Evolutionary conservation across 2,329 filamentous ascomycete genomes (phyloP).

Genomic region (Cercospora sp.): DNA sequence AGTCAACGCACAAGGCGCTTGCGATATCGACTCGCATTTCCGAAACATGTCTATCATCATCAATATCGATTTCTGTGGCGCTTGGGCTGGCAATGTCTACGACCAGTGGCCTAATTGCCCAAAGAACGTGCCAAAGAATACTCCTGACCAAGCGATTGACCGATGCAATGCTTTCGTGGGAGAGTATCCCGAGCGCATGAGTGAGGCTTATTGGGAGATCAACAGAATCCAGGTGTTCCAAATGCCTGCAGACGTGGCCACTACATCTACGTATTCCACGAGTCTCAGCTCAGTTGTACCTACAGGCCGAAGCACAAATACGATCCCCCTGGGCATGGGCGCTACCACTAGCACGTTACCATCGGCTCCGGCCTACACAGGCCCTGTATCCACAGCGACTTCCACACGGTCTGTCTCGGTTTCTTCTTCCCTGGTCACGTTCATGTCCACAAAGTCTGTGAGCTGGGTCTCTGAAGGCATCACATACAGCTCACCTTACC

Average conservation of each 20-base stretch:
- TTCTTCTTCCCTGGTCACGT: background rate
- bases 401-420: background rate
- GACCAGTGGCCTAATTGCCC: slow-evolving; percentile 34
- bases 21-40: slow-evolving; percentile 43
- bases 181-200: slow-evolving; percentile 37
- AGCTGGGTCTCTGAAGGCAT: slow-evolving; percentile 10
- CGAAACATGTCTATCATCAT: slow-evolving; percentile 43
- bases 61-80: slow-evolving; percentile 46
- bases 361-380: slow-evolving; percentile 32
- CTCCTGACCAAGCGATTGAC: slow-evolving; percentile 20
- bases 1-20: slow-evolving; percentile 60
- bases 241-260: slow-evolving; percentile 29
- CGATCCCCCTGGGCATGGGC: slow-evolving; percentile 33
- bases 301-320: slow-evolving; percentile 25
- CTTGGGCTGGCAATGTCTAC: slow-evolving; percentile 41
- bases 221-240: slow-evolving; percentile 46
- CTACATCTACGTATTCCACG: slow-evolving; percentile 33
- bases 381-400: slow-evolving; percentile 26
- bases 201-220: slow-evolving; percentile 45
- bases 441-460: slow-evolving; percentile 2
- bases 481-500: slow-evolving; percentile 7
- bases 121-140: slow-evolving; percentile 19
- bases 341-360: slow-evolving; percentile 25
- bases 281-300: slow-evolving; percentile 31
- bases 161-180: slow-evolving; percentile 40